Base-by-base conservation (phyloP, 1,284 basidiomycete species). In the Vanrija sp. region DNA sequence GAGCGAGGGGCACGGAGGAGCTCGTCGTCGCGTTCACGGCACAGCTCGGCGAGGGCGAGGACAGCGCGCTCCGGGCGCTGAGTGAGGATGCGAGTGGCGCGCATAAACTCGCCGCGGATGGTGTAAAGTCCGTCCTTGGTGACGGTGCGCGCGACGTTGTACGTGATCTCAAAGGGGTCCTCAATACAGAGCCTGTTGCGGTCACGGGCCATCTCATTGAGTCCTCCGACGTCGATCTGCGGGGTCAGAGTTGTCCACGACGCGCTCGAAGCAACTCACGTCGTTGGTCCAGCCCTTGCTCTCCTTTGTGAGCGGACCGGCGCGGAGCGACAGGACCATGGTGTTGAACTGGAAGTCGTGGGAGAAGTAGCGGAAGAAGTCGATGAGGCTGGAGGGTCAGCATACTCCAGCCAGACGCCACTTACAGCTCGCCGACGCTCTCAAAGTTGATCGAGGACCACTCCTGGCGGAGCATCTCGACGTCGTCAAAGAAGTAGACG, bases 81-180 rank as follows among this genome's bases (percentile, higher is more conserved):
- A 3, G 85, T 81, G 27, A 94, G 78, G 51, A 94, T 88, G 64
- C 93, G 84, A 24, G 87, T 86, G 10, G 94, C 95, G 38, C 95
- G 86, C 90, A 97, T 97, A 73, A 98, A 96, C 78, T 98, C 95
- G 47, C 95, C 95, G 9, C 95, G 91, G 66, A 98, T 95, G 41
- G 90, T 91, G 72, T 97, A 97, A 47, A 98, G 80, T 1, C 95
- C 95, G 69, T 98, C 95, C 70, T 87, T 89, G 22, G 95, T 98
- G 20, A 98, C 95, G 61, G 95, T 98, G 59, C 95, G 83, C 3
- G 92, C 87, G 42, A 98, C 95, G 65, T 98, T 98, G 79, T 89
- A 98, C 63, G 92, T 86, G 37, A 81, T 83, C 74, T 98, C 94
- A 71, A 98, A 98, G 1, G 95, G 95, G 77, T 98, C 95, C 86